Evolutionary conservation across 805 yeast species (phyloP).

Genomic region (Candida morakotiae): DNA sequence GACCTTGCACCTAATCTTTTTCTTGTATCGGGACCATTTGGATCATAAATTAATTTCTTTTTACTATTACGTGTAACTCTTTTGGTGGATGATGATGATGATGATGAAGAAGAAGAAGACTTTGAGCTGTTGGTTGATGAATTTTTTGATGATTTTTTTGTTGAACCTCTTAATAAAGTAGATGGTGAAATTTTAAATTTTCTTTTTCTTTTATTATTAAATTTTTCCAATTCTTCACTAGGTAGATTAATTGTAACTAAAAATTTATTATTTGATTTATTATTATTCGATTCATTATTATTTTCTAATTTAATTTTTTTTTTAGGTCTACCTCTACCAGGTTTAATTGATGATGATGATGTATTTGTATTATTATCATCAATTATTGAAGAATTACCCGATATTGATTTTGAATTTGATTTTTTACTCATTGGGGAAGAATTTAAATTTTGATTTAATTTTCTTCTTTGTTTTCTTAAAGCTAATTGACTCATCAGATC

Average conservation of each 20-base stretch:
- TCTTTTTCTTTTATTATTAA: background rate
- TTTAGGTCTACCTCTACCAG: background rate
- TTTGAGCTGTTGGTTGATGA: too few relatives aligned
- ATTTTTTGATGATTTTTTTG: background rate
- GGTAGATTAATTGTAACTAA: background rate
- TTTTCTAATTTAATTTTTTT: background rate
- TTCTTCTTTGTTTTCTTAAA: background rate
- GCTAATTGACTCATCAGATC: background rate
- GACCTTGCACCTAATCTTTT: conserved; percentile 32
- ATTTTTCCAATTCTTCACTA: background rate
- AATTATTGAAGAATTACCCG: background rate
- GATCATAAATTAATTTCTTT: background rate
- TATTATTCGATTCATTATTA: background rate
- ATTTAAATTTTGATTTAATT: background rate
- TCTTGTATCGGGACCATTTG: conserved; percentile 12
- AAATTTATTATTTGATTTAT: background rate
- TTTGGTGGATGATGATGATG: background rate
- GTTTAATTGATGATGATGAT: background rate
- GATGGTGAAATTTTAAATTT: background rate
- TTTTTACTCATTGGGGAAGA: background rate
- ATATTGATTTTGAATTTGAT: background rate
- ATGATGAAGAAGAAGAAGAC: background rate
- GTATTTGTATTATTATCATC: background rate
- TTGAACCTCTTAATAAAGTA: background rate
- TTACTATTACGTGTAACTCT: conserved; percentile 1